phyloP scores from a whole-genome alignment of 2,329 filamentous ascomycete genomes.

The Monosporascus sp. region DNA sequence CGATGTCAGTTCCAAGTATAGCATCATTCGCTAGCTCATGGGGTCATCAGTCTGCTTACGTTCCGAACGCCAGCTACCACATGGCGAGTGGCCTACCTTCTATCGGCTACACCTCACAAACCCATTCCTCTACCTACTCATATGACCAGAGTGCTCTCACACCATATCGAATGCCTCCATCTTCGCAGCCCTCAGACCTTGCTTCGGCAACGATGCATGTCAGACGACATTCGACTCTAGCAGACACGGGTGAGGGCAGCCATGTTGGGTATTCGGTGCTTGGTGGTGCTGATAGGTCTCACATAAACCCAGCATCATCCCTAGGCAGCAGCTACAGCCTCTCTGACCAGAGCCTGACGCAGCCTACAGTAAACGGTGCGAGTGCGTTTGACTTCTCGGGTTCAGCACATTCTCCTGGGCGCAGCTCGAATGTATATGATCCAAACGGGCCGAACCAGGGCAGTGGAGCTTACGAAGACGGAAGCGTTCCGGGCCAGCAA shows the following conservation, averaged over 20 bases:
- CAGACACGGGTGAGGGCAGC: slow-evolving; percentile 6
- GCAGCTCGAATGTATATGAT: slow-evolving; percentile 4
- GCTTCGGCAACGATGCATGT: neutral
- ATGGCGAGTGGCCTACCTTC: slow-evolving; percentile 8
- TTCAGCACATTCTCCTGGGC: neutral
- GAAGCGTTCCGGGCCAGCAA: neutral
- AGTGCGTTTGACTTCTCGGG: slow-evolving; percentile 11
- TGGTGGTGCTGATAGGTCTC: slow-evolving; percentile 1
- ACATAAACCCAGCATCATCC: slow-evolving; percentile 6
- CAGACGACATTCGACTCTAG: slow-evolving; percentile 11
- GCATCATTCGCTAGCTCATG: slow-evolving; percentile 4
- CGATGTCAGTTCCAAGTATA: slow-evolving; percentile 16
- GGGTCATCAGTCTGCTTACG: neutral
- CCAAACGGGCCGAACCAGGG: neutral
- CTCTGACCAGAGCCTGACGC: slow-evolving; percentile 4
- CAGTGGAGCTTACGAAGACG: slow-evolving; percentile 2
- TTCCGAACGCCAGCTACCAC: slow-evolving; percentile 4
- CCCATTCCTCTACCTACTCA: slow-evolving; percentile 5
- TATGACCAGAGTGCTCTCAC: slow-evolving; percentile 2
- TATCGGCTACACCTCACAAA: slow-evolving; percentile 1
- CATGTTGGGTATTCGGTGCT: slow-evolving; percentile 10
- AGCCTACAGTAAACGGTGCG: slow-evolving; percentile 9
- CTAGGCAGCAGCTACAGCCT: slow-evolving; percentile 8
- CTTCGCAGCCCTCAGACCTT: neutral
- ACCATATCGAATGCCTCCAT: slow-evolving; percentile 4